Evolutionary conservation across 2,329 filamentous ascomycete species (phyloP), one percentile per base, ranked within the genome.

Genomic region (Diaporthe sp.): DNA sequence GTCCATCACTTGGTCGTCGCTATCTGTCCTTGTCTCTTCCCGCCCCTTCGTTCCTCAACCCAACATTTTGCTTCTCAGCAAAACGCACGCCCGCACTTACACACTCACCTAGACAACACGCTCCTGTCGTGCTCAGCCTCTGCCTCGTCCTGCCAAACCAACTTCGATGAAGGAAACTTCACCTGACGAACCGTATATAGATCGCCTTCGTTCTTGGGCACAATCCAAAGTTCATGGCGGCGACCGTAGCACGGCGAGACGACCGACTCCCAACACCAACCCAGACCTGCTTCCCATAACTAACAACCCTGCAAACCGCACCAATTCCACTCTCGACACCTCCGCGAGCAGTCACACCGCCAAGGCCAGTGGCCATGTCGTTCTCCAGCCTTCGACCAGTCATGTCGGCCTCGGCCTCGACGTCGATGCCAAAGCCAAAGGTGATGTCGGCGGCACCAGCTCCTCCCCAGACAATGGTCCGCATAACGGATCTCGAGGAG

Each of bases 81-180:
- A 56, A 50, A 25, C 44, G 19, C 53, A 51, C 35, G 35, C 53
- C 53, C 55, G 61, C 53, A 42, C 44, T 19, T 22, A 59, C 15
- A 61, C 37, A 56, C 56, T 42, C 32, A 35, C 55, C n/a, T 15
- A 42, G 5, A 42, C 37, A 35, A 55, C 55, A 65, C 65, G 42
- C 65, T 37, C 25, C n/a, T 51, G 73, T 68, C 73, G 72, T 68
- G 63, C 47, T 44, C 51, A 27, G 63, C n/a, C 32, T 80, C 58
- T 71, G 71, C 68, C 53, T 59, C 63, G 37, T 27, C 44, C 73
- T 69, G 77, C 73, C 58, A 70, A 78, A 78, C 79, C 82, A 85
- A 84, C 80, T 86, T 91, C 89, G 89, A 92, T 92, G 90, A 91
- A 90, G 88, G 84, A 90, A 88, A 84, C 84, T 84, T 89, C 85